Conservation (phyloP, 495 filamentous ascomycete species). For the Aspergillus cavernicola region DNA sequence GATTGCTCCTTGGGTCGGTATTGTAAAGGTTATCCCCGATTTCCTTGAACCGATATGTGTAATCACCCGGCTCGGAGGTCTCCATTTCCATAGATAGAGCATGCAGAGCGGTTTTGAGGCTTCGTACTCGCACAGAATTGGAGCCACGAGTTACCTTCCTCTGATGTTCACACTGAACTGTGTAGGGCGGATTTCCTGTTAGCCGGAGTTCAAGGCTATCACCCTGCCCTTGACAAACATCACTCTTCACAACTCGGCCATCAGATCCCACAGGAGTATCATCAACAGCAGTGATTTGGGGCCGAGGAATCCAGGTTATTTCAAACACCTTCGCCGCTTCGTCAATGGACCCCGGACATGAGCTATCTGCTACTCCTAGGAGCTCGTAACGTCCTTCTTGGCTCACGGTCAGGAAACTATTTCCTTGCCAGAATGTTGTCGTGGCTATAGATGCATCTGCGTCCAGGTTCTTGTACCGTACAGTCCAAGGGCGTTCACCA, state of each 20-base stretch:
- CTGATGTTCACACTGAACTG: conserved; percentile 74
- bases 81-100: conserved; percentile 77
- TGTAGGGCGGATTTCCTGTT: conserved; percentile 77
- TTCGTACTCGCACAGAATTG: conserved; percentile 56
- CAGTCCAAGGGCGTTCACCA: conserved; percentile 76
- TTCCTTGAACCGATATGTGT: conserved; percentile 80
- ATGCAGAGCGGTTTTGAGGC: conserved; percentile 66
- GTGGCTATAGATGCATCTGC: conserved; percentile 37
- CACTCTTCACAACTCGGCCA: conserved; percentile 60
- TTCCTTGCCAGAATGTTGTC: conserved; percentile 55
- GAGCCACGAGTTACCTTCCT: conserved; percentile 61
- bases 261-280: conserved; percentile 51
- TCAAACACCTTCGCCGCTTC: conserved; percentile 67
- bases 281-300: conserved; percentile 63
- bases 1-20: conserved; percentile 57
- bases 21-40: conserved; percentile 82
- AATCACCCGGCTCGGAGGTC: conserved; percentile 71
- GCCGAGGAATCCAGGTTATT: conserved; percentile 78
- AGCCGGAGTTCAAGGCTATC: conserved; percentile 79
- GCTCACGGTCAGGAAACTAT: conserved; percentile 64
- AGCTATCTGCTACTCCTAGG: conserved; percentile 65
- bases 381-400: conserved; percentile 74
- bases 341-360: conserved; percentile 78
- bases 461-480: conserved; percentile 67
- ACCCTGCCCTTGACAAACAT: conserved; percentile 90